A percentile compares a stretch with the other conserved stretches of the same genome.
phyloP scores from a whole-genome alignment of 2,329 filamentous ascomycete species.

The Fusarium tupiense region DNA sequence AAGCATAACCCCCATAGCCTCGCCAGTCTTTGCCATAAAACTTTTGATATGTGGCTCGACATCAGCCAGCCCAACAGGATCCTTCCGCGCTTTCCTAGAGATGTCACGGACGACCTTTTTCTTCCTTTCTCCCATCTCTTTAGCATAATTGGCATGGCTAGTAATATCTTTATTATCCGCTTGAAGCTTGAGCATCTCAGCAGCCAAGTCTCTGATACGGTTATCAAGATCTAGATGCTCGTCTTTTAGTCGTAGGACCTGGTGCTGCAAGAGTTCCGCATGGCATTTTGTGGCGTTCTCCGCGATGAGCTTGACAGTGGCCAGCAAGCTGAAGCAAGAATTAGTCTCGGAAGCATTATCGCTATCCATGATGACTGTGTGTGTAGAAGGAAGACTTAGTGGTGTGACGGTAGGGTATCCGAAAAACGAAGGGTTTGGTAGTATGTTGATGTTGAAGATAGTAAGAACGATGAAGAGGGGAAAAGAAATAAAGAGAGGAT shows the following conservation, averaged over 20 bases:
- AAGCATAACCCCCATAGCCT: background rate
- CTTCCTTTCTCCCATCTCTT: background rate
- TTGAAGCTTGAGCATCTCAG: background rate
- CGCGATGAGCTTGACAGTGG: background rate
- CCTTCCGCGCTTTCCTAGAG: background rate
- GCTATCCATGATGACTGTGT: background rate
- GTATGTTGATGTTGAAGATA: background rate
- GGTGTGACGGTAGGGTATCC: too few species aligned
- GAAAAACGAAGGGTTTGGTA: background rate
- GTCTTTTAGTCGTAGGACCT: background rate
- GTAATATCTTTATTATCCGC: background rate
- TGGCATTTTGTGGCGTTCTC: background rate
- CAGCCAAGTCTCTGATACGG: background rate
- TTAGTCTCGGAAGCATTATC: background rate
- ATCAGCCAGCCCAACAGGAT: fast-evolving
- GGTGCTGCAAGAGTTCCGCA: background rate
- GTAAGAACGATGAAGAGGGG: background rate
- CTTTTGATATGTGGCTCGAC: background rate
- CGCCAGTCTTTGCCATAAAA: background rate
- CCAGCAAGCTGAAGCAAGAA: background rate
- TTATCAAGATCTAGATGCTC: background rate
- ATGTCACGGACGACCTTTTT: background rate
- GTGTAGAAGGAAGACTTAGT: fast-evolving
- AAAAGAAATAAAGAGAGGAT: too few species aligned
- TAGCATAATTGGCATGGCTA: background rate